Evolutionary conservation across 257 asterid species (phyloP).

Genomic region (Fraxinus anomala): DNA sequence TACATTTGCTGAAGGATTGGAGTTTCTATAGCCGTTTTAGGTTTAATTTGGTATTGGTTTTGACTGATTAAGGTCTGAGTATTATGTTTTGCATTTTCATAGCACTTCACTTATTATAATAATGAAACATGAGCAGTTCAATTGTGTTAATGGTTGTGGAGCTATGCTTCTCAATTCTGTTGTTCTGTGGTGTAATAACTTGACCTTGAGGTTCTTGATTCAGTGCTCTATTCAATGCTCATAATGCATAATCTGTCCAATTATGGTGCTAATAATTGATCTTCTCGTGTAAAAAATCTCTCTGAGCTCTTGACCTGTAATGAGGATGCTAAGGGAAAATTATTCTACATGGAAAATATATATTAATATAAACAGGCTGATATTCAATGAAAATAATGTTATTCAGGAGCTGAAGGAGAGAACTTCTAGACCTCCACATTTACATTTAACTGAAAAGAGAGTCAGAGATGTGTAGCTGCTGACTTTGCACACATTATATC

Average conservation of each 20-base stretch:
- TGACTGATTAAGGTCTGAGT: neutral
- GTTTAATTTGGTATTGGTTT: neutral
- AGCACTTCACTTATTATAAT: neutral
- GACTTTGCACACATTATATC: neutral
- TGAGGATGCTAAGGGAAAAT: neutral
- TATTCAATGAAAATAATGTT: neutral
- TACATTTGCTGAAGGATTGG: neutral
- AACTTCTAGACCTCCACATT: neutral
- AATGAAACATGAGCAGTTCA: conserved; percentile 1
- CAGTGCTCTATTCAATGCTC: neutral
- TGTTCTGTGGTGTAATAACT: neutral
- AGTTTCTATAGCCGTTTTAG: neutral
- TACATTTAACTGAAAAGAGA: neutral
- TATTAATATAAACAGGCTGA: neutral
- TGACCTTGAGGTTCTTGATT: neutral
- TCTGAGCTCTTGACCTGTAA: neutral
- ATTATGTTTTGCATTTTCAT: neutral
- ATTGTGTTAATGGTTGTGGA: neutral
- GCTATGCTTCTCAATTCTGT: neutral
- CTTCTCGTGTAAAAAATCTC: neutral
- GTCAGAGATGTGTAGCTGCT: neutral
- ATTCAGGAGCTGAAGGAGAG: neutral
- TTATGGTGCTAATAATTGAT: neutral
- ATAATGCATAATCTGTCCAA: neutral
- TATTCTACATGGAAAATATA: neutral